These are phyloP conservation scores for Akanthomyces dipterigenus DNA, from an alignment of 2,329 filamentous ascomycete genomes.

Conservation along the genomic window DNA sequence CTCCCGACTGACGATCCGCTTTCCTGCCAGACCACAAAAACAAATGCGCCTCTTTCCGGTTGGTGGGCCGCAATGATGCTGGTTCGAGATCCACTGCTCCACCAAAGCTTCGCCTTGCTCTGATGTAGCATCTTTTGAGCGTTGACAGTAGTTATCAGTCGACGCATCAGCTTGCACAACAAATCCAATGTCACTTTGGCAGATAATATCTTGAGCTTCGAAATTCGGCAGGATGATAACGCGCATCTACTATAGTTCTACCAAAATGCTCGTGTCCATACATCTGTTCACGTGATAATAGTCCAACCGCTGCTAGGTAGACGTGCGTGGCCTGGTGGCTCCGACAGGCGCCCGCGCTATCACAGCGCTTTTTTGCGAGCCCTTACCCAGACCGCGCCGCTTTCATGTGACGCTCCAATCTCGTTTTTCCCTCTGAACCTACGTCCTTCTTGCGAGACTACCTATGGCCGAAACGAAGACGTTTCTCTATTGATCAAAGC, in stretches of 20 bases:
- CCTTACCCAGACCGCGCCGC: constrained; percentile 5
- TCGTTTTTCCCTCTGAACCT: background rate
- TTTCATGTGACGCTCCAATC: constrained; percentile 1
- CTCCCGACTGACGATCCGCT: background rate
- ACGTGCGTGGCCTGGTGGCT: background rate
- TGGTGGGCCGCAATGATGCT: background rate
- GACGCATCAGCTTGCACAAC: background rate
- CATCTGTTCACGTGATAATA: background rate
- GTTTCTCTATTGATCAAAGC: background rate
- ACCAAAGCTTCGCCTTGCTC: background rate
- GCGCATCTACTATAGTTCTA: no score
- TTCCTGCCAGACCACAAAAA: background rate
- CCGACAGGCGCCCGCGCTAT: background rate
- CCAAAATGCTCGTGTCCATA: background rate
- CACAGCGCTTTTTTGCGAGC: background rate
- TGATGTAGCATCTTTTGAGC: background rate
- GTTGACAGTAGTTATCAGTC: background rate
- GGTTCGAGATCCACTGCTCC: background rate
- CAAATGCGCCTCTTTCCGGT: background rate
- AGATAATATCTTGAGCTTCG: background rate
- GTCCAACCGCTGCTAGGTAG: background rate
- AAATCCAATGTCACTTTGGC: background rate
- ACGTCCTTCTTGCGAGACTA: background rate
- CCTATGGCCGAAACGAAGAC: background rate
- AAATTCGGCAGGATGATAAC: background rate